Percentiles rank a stretch among this genome's conserved stretches.
These are phyloP conservation scores for Boletus semigastroideus DNA, from an alignment of 1,284 basidiomycete species.

Conservation along the genomic window DNA sequence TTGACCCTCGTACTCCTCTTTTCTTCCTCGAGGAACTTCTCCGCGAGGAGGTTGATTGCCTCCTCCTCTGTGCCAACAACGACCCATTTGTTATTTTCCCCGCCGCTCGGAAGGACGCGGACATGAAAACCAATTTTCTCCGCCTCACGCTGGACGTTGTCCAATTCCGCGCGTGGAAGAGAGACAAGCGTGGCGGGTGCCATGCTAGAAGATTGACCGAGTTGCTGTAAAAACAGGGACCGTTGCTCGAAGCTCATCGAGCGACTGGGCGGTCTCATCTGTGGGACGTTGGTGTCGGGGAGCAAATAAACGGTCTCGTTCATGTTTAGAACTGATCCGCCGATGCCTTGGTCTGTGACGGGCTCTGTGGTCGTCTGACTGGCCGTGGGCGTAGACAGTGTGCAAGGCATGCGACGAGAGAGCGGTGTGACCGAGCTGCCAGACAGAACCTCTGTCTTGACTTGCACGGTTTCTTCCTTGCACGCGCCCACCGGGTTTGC, in stretches of 20 bases:
- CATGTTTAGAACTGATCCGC: constrained; percentile 23
- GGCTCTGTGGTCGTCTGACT: constrained; percentile 37
- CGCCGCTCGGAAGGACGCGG: constrained; percentile 34
- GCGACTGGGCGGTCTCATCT: constrained; percentile 35
- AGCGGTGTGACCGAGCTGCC: not conserved
- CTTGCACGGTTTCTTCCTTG: constrained; percentile 3
- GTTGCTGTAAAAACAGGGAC: constrained; percentile 45
- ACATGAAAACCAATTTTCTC: constrained; percentile 43
- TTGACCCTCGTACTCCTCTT: constrained; percentile 18
- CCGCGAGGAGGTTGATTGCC: constrained; percentile 35
- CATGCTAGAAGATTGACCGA: constrained; percentile 38
- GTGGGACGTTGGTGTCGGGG: constrained; percentile 14
- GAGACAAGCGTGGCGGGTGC: constrained; percentile 47
- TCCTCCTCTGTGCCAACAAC: constrained; percentile 50
- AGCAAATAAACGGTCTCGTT: constrained; percentile 29
- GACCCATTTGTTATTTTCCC: constrained; percentile 40
- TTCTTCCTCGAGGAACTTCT: constrained; percentile 37
- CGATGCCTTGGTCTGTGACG: constrained; percentile 18
- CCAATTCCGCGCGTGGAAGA: constrained; percentile 44
- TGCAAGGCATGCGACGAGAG: constrained; percentile 51
- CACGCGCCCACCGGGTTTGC: not conserved
- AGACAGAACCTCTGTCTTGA: constrained; percentile 2
- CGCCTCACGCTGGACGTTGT: constrained; percentile 39
- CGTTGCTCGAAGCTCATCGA: constrained; percentile 55
- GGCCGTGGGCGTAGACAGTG: constrained; percentile 46